Evolutionary conservation across 1,284 basidiomycete genomes (phyloP).

Genomic region (Boletus mariae): DNA sequence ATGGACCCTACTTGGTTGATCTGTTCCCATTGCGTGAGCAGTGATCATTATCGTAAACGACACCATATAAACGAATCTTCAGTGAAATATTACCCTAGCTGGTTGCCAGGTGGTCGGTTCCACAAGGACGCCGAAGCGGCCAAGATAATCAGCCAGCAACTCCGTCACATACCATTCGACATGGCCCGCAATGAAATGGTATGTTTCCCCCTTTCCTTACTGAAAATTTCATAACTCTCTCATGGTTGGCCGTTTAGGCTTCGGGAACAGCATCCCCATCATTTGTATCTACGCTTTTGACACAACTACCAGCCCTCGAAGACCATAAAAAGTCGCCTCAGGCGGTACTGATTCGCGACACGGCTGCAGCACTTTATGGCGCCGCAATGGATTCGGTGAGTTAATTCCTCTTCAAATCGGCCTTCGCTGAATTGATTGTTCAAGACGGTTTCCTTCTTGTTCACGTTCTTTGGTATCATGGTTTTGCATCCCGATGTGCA

Average conservation of each 20-base stretch:
- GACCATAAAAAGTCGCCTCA: conserved; percentile 1
- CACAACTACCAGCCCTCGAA: conserved; percentile 5
- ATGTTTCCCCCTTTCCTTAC: neutral
- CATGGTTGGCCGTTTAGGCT: neutral
- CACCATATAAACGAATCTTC: neutral
- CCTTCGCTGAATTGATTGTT: neutral
- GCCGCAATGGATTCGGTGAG: conserved; percentile 14
- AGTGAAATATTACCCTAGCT: conserved; percentile 16
- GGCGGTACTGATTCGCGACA: conserved; percentile 13
- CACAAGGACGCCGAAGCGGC: conserved; percentile 7
- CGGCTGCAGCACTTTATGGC: conserved; percentile 9
- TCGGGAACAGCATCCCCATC: conserved; percentile 11
- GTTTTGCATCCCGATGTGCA: conserved; percentile 9
- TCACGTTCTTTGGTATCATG: conserved; percentile 12
- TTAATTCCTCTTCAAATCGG: neutral
- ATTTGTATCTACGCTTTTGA: conserved; percentile 13
- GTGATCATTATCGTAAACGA: neutral
- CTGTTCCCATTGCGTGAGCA: conserved; percentile 8
- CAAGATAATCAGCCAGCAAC: neutral
- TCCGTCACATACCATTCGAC: conserved; percentile 10
- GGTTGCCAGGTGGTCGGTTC: conserved; percentile 15
- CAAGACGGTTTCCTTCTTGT: conserved; percentile 8
- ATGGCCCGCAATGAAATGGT: conserved; percentile 13
- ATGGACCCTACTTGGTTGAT: conserved; percentile 13
- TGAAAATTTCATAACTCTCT: neutral